These are phyloP conservation scores for Xylaria arbuscula DNA, from an alignment of 2,329 filamentous ascomycete genomes.

Conservation along the genomic window DNA sequence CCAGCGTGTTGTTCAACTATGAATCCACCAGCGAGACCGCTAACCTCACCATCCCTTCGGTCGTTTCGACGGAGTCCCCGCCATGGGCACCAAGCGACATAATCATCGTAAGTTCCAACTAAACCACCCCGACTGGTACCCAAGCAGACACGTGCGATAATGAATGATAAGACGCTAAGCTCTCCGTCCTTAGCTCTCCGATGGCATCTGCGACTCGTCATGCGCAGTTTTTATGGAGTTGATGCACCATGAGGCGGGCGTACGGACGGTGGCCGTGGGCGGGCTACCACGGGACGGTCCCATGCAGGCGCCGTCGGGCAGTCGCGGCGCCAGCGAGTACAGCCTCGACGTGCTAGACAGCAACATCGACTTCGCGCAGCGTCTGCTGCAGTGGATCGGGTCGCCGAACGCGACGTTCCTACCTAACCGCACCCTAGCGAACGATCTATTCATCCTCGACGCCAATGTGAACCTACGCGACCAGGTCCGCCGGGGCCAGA, in stretches of 20 bases:
- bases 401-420: conserved; percentile 22
- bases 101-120: conserved; percentile 22
- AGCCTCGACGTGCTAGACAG: conserved; percentile 27
- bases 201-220: conserved; percentile 49
- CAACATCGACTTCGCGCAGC: conserved; percentile 16
- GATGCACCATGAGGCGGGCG: conserved; percentile 47
- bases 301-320: conserved; percentile 64
- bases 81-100: conserved; percentile 37
- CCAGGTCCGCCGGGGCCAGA: conserved; percentile 38
- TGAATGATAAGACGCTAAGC: no score
- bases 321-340: conserved; percentile 57
- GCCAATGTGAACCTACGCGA: conserved; percentile 44
- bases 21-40: conserved; percentile 2
- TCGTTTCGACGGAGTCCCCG: neutral
- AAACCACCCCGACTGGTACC: no score
- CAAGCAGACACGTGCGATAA: no score
- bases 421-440: conserved; percentile 34
- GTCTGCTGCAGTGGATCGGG: conserved; percentile 6
- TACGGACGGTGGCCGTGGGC: conserved; percentile 54
- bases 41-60: conserved; percentile 7
- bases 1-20: neutral
- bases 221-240: conserved; percentile 51
- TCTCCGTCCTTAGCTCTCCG: conserved; percentile 38
- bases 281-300: conserved; percentile 61
- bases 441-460: conserved; percentile 27